Evolutionary conservation across 2,329 filamentous ascomycete genomes (phyloP), one percentile per base, ranked within the genome.

Genomic region (Beauveria sp.): DNA sequence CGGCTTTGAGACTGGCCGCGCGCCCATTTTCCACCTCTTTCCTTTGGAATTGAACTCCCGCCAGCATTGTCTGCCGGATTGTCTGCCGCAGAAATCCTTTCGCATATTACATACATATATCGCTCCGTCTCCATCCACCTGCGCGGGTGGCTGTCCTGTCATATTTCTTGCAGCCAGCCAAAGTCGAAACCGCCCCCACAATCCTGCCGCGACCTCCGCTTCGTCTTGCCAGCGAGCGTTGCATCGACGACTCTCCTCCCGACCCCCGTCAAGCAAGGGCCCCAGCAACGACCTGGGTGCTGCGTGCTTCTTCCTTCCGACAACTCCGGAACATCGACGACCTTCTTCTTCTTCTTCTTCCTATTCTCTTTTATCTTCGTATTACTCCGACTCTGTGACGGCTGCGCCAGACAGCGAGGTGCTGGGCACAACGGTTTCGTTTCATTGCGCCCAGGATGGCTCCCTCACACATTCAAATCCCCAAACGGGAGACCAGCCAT

Each of bases 381-480:
- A 28, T 16, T 43, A 28, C 16, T 16, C 28, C 34, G 38, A 22
- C 6, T 42, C 51, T 42, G 26, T 38, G 18, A 53, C 24, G 40
- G 58, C 58, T 48, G 58, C 26, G 58, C 58, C 58, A 53, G 58
- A 50, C 40, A 53, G 58, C 50, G 24, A 53, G 28, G 49, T 49
- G 58, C 58, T 53, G 58, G 34, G 50, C 48, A 60, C 58, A 24
- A 52, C 38, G 38, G 45, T 5, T 50, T 42, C 31, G 20, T 18
- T 51, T 43, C 42, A n/a, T 22, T 48, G 26, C n/a, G 51, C 54
- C 46, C 45, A 64, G 60, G 61, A 85, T 85, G 83, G 81, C 81
- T 60, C 81, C 82, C 34, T 65, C 77, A 62, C 74, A 80, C 63
- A 80, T 81, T 64, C 72, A 76, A 62, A 74, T 85, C 62, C 79